Evolutionary conservation across 805 yeast species (phyloP), one percentile per base, ranked within the genome.

Genomic region (Yarrowia deformans): DNA sequence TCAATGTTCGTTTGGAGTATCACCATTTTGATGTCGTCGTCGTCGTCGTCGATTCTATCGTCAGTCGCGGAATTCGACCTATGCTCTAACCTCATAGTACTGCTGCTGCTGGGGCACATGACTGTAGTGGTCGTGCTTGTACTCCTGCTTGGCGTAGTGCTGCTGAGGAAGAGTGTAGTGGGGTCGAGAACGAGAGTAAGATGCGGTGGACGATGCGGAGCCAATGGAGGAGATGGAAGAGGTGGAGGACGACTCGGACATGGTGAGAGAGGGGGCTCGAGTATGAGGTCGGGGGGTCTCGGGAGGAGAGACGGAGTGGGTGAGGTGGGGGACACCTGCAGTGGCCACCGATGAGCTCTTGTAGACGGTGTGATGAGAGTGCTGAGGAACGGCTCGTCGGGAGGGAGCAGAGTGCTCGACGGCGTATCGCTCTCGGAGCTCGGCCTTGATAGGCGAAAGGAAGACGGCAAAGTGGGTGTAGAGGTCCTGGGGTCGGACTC

Each of bases 401-500:
- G 67, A 45, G 14, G 67, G 67, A 46, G 67, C 40, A 9, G 68
- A 48, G 56, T 56, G 58, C 19, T 52, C 68, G 39, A 34, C 49
- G 32, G 70, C 71, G 61, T 70, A 61, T 56, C 67, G 56, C 35
- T 45, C 60, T 29, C 74, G 72, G 70, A 86, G 78, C 70, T 84
- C 81, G 70, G 79, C 79, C 80, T 90, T 91, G 78, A 93, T 91
- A 54, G 92, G 90, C 18, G 83, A 80, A 69, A 94, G 80, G 81
- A 94, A 91, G 37, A 93, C 93, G 61, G 89, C 86, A 68, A 93
- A 83, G 34, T 89, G 89, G 63, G 82, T 79, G 69, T 87, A 81
- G 70, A 94, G 84, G 73, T 94, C 98, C 42, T 84, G 84, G 72
- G 87, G 88, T 39, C 86, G 80, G 63, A 95, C 87, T 34, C 85